Evolutionary conservation across 2,329 filamentous ascomycete genomes (phyloP).

Genomic region (Alternaria gaisen): DNA sequence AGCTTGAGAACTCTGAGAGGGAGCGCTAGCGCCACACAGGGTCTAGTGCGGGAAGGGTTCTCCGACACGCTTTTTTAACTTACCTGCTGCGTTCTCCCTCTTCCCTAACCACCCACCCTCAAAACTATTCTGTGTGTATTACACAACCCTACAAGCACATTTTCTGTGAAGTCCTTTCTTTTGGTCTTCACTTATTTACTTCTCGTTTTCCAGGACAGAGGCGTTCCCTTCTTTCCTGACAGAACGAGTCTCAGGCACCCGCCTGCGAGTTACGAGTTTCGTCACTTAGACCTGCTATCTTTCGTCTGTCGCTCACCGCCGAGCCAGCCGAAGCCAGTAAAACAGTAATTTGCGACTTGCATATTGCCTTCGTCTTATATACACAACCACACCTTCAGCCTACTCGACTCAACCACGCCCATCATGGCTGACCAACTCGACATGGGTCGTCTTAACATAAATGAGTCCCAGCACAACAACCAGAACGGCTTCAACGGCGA

Average conservation of each 20-base stretch:
- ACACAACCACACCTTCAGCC: conserved; percentile 15
- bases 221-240: conserved; percentile 48
- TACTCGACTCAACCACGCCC: conserved; percentile 22
- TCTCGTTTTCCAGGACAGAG: conserved; percentile 52
- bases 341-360: conserved; percentile 31
- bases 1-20: conserved; percentile 14
- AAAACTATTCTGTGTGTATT: conserved; percentile 44
- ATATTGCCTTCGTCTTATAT: conserved; percentile 10
- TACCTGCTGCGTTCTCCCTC: conserved; percentile 28
- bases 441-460: conserved; percentile 78
- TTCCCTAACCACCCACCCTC: conserved; percentile 39
- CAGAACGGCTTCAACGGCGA: conserved; percentile 58
- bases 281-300: conserved; percentile 37
- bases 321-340: conserved; percentile 38
- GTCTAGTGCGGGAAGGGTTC: conserved; percentile 30
- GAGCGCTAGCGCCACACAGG: conserved; percentile 4
- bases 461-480: conserved; percentile 69
- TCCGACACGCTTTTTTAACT: conserved; percentile 36
- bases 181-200: conserved; percentile 54
- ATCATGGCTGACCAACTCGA: conserved; percentile 70
- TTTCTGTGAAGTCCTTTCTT: conserved; percentile 52
- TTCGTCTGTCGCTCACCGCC: conserved; percentile 44
- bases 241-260: conserved; percentile 53
- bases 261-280: conserved; percentile 47
- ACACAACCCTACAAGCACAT: conserved; percentile 40